These are phyloP conservation scores for Periglandula ipomoeae DNA, from an alignment of 2,329 filamentous ascomycete species.

Conservation along the genomic window DNA sequence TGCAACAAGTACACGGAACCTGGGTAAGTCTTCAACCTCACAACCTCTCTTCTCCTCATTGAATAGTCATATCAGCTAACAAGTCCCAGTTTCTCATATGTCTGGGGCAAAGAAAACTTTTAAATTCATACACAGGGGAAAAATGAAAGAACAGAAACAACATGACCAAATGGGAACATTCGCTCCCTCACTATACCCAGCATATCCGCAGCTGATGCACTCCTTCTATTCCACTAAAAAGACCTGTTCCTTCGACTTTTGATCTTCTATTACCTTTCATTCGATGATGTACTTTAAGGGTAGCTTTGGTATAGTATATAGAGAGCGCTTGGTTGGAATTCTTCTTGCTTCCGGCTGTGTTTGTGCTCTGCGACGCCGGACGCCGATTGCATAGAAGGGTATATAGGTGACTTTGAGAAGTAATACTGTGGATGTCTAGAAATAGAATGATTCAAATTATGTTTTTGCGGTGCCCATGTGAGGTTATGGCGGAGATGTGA, in stretches of 20 bases:
- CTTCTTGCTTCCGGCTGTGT: background rate
- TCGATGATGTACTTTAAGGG: background rate
- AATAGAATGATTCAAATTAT: background rate
- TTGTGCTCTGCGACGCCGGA: constrained; percentile 5
- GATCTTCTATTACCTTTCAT: background rate
- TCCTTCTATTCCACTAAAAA: background rate
- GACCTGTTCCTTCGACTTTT: background rate
- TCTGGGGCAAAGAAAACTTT: constrained; percentile 64
- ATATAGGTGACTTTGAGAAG: background rate
- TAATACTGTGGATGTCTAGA: background rate
- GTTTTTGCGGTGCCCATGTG: too few species aligned
- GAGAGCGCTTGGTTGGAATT: background rate
- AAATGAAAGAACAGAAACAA: background rate
- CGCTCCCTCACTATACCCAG: background rate
- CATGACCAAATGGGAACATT: background rate
- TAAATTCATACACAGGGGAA: constrained; percentile 22
- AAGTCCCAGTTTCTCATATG: constrained; percentile 46
- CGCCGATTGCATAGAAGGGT: constrained; percentile 1
- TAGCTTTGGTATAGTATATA: background rate
- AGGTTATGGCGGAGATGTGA: too few species aligned
- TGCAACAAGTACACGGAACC: constrained; percentile 85
- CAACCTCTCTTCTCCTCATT: constrained; percentile 7
- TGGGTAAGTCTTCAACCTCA: constrained; percentile 41
- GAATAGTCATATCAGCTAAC: constrained; percentile 15
- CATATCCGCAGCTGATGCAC: constrained; percentile 2